Evolutionary conservation across 768 basidiomycete species (phyloP).

Genomic region (Leccinum uliginosum): DNA sequence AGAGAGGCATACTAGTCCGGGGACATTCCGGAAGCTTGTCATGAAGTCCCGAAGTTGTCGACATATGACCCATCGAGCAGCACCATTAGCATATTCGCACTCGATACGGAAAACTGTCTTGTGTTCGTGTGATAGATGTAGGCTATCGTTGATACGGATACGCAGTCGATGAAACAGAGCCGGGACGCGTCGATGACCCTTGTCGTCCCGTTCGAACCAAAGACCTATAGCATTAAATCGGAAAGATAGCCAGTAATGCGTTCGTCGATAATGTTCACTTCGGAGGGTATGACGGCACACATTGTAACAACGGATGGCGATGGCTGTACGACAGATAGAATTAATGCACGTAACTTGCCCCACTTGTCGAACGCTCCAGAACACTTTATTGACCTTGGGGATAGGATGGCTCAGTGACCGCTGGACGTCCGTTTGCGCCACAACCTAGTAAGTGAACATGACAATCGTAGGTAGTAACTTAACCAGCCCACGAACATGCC

Average conservation of each 20-base stretch:
- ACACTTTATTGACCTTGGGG: conserved; percentile 15
- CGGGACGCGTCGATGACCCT: conserved; percentile 75
- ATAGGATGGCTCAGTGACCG: conserved; percentile 28
- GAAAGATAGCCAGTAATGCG: conserved; percentile 78
- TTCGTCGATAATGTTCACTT: conserved; percentile 78
- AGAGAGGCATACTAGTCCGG: conserved; percentile 52
- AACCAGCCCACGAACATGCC: too few species aligned
- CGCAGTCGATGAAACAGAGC: conserved; percentile 74
- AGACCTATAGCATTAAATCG: conserved; percentile 70
- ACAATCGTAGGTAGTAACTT: too few species aligned
- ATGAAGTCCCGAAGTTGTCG: conserved; percentile 90
- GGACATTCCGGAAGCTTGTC: conserved; percentile 91
- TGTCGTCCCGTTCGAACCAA: conserved; percentile 87
- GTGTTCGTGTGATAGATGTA: conserved; percentile 71
- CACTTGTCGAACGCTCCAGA: conserved; percentile 43
- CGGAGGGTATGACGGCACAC: conserved; percentile 45
- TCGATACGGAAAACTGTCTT: conserved; percentile 88
- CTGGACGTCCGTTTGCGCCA: conserved; percentile 8
- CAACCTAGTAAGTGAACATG: too few species aligned
- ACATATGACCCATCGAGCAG: conserved; percentile 91
- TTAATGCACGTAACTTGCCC: conserved; percentile 59
- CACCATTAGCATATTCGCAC: conserved; percentile 94
- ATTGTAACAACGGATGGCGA: conserved; percentile 31
- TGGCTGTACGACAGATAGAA: conserved; percentile 50
- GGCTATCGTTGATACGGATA: conserved; percentile 80